A percentile compares a stretch with the other conserved stretches of the same genome.
These are phyloP conservation scores for Suhomyces anneliseae DNA, from an alignment of 1,139 yeast species.

Conservation along the genomic window DNA sequence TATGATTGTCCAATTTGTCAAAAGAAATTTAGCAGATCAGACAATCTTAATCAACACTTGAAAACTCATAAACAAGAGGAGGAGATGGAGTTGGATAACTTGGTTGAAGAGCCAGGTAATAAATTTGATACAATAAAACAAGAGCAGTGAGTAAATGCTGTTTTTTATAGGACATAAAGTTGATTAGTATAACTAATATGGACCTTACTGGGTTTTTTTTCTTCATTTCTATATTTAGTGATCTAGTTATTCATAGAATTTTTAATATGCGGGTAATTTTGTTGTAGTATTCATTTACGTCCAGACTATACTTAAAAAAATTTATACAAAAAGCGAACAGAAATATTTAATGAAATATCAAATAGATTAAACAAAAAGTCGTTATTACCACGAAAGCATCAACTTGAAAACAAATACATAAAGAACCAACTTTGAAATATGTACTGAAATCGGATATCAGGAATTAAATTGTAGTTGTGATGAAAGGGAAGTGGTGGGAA, in stretches of 20 bases:
- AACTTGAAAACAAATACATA: not conserved
- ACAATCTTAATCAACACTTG: constrained; percentile 73
- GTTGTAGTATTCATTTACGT: constrained; percentile 1
- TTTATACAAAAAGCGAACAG: not conserved
- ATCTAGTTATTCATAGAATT: not conserved
- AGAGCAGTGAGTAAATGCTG: not conserved
- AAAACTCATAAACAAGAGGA: constrained; percentile 59
- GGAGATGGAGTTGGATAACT: constrained; percentile 8
- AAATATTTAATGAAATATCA: too few relatives aligned
- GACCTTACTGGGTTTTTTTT: not conserved
- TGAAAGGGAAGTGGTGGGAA: not conserved
- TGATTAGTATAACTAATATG: not conserved
- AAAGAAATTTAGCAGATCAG: constrained; percentile 74
- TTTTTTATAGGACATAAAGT: too few relatives aligned
- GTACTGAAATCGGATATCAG: not conserved
- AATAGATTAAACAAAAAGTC: not conserved
- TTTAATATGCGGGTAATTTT: not conserved
- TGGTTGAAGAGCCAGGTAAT: not conserved
- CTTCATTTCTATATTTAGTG: not conserved
- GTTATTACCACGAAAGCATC: not conserved
- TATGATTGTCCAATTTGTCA: constrained; percentile 69
- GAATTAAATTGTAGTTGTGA: not conserved
- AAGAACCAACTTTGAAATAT: not conserved
- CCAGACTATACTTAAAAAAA: not conserved
- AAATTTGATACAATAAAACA: constrained; percentile 1